phyloP scores from a whole-genome alignment of 2,329 filamentous ascomycete genomes.

The Pleurostoma richardsiae region DNA sequence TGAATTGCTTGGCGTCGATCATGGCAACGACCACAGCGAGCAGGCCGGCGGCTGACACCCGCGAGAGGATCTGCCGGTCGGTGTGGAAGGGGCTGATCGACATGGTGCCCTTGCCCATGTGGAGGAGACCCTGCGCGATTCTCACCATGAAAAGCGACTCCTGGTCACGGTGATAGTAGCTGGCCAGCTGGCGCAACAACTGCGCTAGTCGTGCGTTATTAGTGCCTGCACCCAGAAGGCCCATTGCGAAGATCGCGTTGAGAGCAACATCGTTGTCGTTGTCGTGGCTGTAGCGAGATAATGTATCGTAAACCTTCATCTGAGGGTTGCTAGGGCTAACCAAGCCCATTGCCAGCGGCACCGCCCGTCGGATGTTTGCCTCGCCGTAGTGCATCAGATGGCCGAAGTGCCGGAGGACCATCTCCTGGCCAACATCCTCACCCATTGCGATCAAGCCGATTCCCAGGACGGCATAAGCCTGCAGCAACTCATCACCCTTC shows the following conservation, averaged over 20 bases:
- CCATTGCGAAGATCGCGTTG: slow-evolving; percentile 99
- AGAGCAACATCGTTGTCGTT: slow-evolving; percentile 97
- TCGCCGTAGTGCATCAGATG: slow-evolving; percentile 99
- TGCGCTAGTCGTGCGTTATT: slow-evolving; percentile 97
- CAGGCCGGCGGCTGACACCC: slow-evolving; percentile 83
- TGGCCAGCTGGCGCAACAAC: slow-evolving; percentile 87
- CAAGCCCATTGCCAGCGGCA: slow-evolving; percentile 93
- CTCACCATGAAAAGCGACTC: slow-evolving; percentile 98
- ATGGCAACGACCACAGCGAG: slow-evolving; percentile 87
- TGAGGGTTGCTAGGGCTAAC: slow-evolving; percentile 97
- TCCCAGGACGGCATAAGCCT: slow-evolving; percentile 92
- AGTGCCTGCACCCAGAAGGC: slow-evolving; percentile 89
- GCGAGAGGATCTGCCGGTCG: slow-evolving; percentile 89
- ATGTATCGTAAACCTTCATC: slow-evolving; percentile 99
- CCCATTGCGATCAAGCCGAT: slow-evolving; percentile 96
- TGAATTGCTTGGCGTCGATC: slow-evolving; percentile 89
- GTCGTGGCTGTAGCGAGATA: slow-evolving; percentile 96
- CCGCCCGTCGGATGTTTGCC: slow-evolving; percentile 91
- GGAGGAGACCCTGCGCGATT: slow-evolving; percentile 92
- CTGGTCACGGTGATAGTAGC: slow-evolving; percentile 96
- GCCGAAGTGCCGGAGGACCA: slow-evolving; percentile 95
- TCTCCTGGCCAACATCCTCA: slow-evolving; percentile 96
- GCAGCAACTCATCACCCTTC: slow-evolving; percentile 90
- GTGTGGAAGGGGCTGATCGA: slow-evolving; percentile 99
- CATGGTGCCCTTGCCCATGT: slow-evolving; percentile 99